Percentiles rank a stretch among this genome's conserved stretches.
Evolutionary conservation across 1,284 basidiomycete genomes (phyloP).

Genomic region (Fomitopsis betulina): DNA sequence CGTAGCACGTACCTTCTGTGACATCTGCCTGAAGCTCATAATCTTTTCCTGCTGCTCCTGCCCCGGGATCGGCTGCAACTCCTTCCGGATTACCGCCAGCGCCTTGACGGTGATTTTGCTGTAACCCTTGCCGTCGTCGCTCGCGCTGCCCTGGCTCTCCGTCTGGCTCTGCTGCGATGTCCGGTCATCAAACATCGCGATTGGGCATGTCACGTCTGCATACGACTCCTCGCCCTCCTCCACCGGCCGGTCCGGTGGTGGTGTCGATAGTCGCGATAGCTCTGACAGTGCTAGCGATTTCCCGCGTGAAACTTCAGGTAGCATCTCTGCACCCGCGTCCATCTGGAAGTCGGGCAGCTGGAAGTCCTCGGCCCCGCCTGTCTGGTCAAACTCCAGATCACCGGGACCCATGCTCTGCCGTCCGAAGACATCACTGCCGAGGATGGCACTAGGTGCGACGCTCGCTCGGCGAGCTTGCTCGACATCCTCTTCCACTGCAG

Average conservation of each 20-base stretch:
- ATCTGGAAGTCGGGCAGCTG: constrained; percentile 41
- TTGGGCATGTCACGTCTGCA: constrained; percentile 70
- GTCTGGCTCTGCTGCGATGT: constrained; percentile 39
- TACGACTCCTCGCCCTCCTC: constrained; percentile 62
- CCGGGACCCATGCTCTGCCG: constrained; percentile 28
- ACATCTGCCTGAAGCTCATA: constrained; percentile 71
- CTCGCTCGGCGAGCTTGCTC: constrained; percentile 70
- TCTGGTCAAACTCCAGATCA: constrained; percentile 34
- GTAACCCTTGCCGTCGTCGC: constrained; percentile 67
- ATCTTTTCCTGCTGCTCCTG: constrained; percentile 50
- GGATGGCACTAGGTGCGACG: constrained; percentile 48
- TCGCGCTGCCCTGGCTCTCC: constrained; percentile 37
- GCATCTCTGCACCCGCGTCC: constrained; percentile 25
- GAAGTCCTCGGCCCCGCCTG: constrained; percentile 54
- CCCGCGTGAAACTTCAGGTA: constrained; percentile 36
- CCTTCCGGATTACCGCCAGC: constrained; percentile 74
- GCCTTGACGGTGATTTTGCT: constrained; percentile 92
- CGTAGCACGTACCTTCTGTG: constrained; percentile 56
- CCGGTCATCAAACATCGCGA: constrained; percentile 79
- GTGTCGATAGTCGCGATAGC: constrained; percentile 65
- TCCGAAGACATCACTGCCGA: constrained; percentile 49
- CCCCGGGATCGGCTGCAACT: constrained; percentile 54
- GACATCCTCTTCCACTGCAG: constrained; percentile 34
- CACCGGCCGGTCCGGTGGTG: constrained; percentile 41
- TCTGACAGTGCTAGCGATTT: constrained; percentile 43